These are phyloP conservation scores for Aspergillus mulundensis DNA, from an alignment of 495 filamentous ascomycete genomes.

Conservation along the genomic window DNA sequence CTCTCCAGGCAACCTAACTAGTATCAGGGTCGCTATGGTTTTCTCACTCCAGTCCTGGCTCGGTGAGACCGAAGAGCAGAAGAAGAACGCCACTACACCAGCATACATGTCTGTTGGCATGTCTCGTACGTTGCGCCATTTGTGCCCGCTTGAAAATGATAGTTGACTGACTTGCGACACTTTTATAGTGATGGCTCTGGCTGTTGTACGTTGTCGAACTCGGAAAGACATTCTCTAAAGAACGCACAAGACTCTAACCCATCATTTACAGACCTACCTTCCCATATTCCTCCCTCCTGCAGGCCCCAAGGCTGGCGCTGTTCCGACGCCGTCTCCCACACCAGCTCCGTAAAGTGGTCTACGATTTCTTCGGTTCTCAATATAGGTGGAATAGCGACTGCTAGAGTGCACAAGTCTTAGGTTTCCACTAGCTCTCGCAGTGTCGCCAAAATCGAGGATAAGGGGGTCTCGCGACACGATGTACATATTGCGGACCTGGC, in stretches of 20 bases:
- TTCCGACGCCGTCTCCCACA: conserved; percentile 41
- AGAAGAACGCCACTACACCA: conserved; percentile 64
- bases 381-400: background rate
- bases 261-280: conserved; percentile 61
- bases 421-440: background rate
- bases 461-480: background rate
- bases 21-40: conserved; percentile 70
- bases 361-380: background rate
- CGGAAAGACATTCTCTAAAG: background rate
- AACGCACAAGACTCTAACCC: conserved; percentile 14
- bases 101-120: conserved; percentile 81
- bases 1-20: conserved; percentile 2
- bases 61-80: conserved; percentile 73
- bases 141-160: background rate
- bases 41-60: conserved; percentile 84
- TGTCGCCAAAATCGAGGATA: background rate
- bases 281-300: conserved; percentile 74
- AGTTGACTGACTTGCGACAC: conserved; percentile 17
- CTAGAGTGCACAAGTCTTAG: background rate
- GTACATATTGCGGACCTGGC: background rate
- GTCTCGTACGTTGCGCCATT: conserved; percentile 58
- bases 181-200: conserved; percentile 66
- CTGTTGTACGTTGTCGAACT: conserved; percentile 50
- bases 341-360: conserved; percentile 32
- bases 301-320: conserved; percentile 31